These are phyloP conservation scores for Phialophora expanda DNA, from an alignment of 2,329 filamentous ascomycete species.

Conservation along the genomic window DNA sequence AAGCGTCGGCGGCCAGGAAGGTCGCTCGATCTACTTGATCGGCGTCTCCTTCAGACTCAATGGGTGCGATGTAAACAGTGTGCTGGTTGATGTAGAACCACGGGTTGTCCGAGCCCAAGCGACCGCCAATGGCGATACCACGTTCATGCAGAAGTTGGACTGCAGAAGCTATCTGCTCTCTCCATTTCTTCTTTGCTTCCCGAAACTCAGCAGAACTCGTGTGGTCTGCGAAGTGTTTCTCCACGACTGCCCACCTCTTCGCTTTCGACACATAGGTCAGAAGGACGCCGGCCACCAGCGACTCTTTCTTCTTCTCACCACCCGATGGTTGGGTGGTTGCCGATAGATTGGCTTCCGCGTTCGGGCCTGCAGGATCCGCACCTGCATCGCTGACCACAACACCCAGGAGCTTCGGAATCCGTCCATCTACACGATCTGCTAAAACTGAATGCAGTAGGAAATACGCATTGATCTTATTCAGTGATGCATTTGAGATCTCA, in stretches of 20 bases:
- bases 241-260: slow-evolving; percentile 5
- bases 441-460: slow-evolving; percentile 3
- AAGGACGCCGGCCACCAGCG: slow-evolving; percentile 17
- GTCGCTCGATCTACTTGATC: not conserved
- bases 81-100: slow-evolving; percentile 14
- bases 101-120: not conserved
- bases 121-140: slow-evolving; percentile 13
- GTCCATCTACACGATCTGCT: not conserved
- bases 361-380: not conserved
- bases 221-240: not conserved
- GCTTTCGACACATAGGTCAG: slow-evolving; percentile 18
- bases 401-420: slow-evolving; percentile 19
- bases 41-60: not conserved
- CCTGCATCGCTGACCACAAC: slow-evolving; percentile 18
- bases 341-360: not conserved
- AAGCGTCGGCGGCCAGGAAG: slow-evolving; percentile 8
- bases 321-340: not conserved
- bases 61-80: not conserved
- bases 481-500: slow-evolving; percentile 13
- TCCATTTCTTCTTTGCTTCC: slow-evolving; percentile 18
- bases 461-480: slow-evolving; percentile 22
- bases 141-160: slow-evolving; percentile 16
- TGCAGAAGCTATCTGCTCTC: slow-evolving; percentile 9
- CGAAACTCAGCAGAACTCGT: not conserved
- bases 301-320: not conserved